Base-by-base conservation (phyloP, 306 rosid species). In the Lathyrus sativus region DNA sequence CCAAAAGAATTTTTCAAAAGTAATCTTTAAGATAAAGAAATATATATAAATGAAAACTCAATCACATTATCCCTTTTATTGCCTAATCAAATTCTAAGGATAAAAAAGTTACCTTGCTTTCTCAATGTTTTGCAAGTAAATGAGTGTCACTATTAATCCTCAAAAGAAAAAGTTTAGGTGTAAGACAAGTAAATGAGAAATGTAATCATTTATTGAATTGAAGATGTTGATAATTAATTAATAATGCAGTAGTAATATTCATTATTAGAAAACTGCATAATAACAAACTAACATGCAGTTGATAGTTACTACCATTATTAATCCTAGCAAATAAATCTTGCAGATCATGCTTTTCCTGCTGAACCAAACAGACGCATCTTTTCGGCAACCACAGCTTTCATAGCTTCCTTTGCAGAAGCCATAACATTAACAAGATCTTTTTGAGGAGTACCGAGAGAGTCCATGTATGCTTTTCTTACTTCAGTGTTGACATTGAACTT, bases 401-500 rank as follows among this genome's bases (percentile, higher is more conserved):
- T 90, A 68, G 96, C 95, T 62, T 85, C 91, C 85, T 85, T 92
- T 7, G 96, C 91, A n/a, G 92, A 78, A 61, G 78, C 85, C 95
- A 92, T 88, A 38, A 85, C 96, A 61, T 86, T 85, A 81, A 90
- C 96, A 1, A 92, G 81, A 78, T 92, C 98, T 65, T 83, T 90
- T 75, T 85, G 75, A 6, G 96, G 86, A 73, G 42, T 80, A 62
- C 31, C 75, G 11, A 92, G 84, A 26, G 98, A 86, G 33, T 90
- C 98, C 90, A 88, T 80, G 85, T 85, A 92, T n/a, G 98, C 98
- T 81, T 86, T 88, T 53, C 96, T 88, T 51, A 92, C 91, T 77
- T 92, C 98, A 0, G 98, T 92, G 83, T 92, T 92, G 24, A 92
- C 98, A 60, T 92, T 92, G 88, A 92, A 92, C 80, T 92, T 92